phyloP scores from a whole-genome alignment of 129 eudicot genomes.

The Erigeron canadensis region DNA sequence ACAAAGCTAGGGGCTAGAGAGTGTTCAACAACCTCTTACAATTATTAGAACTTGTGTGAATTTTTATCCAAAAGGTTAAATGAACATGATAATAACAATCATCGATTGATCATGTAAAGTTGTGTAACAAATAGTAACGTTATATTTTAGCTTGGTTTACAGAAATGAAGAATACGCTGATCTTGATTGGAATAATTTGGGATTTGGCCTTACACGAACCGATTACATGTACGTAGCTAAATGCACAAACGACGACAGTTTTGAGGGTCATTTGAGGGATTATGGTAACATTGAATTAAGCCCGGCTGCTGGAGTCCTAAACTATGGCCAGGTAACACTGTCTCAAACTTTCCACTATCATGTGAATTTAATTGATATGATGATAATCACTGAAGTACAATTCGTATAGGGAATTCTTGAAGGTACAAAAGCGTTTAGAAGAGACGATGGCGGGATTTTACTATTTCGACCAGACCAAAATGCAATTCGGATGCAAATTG shows the following conservation, averaged over 20 bases:
- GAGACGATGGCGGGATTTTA: slow-evolving; percentile 63
- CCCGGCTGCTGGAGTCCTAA: slow-evolving; percentile 84
- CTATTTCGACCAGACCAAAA: slow-evolving; percentile 81
- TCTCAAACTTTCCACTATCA: not conserved
- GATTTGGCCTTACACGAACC: slow-evolving; percentile 65
- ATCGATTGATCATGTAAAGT: no score
- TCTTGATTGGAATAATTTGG: slow-evolving; percentile 77
- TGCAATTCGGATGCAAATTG: slow-evolving; percentile 80
- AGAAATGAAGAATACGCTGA: slow-evolving; percentile 46
- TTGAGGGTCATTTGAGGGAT: slow-evolving; percentile 48
- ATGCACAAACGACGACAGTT: slow-evolving; percentile 38
- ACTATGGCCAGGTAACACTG: slow-evolving; percentile 75
- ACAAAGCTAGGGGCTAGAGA: no score
- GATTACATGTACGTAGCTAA: slow-evolving; percentile 81
- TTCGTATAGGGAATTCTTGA: slow-evolving; percentile 68
- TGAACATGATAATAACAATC: no score
- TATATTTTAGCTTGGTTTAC: not conserved
- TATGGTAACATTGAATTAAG: slow-evolving; percentile 67
- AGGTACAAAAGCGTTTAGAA: slow-evolving; percentile 76
- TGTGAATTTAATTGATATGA: not conserved
- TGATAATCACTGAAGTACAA: not conserved
- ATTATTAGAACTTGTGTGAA: no score
- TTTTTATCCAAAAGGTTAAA: no score
- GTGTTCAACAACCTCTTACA: no score
- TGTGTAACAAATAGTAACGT: not conserved